Evolutionary conservation across 768 basidiomycete genomes (phyloP).

Genomic region (Porpolomopsis calyptriformis): DNA sequence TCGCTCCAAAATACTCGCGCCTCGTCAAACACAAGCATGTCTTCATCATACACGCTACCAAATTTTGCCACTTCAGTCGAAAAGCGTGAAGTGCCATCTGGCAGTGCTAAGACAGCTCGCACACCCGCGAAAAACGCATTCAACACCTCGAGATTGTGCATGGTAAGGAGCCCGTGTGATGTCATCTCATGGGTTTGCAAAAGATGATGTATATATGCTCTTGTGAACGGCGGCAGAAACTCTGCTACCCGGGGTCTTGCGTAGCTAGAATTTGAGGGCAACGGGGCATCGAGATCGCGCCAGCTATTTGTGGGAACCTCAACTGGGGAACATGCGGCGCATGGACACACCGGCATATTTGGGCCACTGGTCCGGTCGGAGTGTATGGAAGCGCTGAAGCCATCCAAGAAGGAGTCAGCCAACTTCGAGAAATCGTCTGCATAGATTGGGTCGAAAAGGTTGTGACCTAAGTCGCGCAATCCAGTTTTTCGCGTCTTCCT

Average conservation of each 20-base stretch:
- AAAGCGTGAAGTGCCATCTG: constrained; percentile 18
- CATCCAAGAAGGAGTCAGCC: constrained; percentile 30
- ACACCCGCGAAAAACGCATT: constrained; percentile 55
- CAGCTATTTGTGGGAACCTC: constrained; percentile 24
- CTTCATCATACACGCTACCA: constrained; percentile 39
- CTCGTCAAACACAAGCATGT: constrained; percentile 33
- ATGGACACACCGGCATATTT: constrained; percentile 30
- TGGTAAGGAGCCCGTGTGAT: constrained; percentile 59
- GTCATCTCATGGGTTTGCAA: constrained; percentile 87
- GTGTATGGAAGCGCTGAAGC: constrained; percentile 10
- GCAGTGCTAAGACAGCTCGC: constrained; percentile 25
- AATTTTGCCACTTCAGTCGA: constrained; percentile 42
- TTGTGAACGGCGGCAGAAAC: constrained; percentile 25
- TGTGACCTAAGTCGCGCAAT: constrained; percentile 51
- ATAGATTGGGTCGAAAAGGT: constrained; percentile 53
- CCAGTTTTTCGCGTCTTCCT: constrained; percentile 11
- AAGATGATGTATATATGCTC: constrained; percentile 76
- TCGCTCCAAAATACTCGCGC: constrained; percentile 49
- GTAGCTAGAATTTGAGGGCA: constrained; percentile 12
- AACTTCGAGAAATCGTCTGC: constrained; percentile 50
- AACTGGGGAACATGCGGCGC: constrained; percentile 46
- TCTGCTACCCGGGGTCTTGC: constrained; percentile 3
- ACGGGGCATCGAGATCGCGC: constrained; percentile 37
- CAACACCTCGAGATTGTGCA: constrained; percentile 68
- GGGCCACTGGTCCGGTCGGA: neutral